These are phyloP conservation scores for Trifolium subterraneum DNA, from an alignment of 306 rosid genomes.

Conservation along the genomic window DNA sequence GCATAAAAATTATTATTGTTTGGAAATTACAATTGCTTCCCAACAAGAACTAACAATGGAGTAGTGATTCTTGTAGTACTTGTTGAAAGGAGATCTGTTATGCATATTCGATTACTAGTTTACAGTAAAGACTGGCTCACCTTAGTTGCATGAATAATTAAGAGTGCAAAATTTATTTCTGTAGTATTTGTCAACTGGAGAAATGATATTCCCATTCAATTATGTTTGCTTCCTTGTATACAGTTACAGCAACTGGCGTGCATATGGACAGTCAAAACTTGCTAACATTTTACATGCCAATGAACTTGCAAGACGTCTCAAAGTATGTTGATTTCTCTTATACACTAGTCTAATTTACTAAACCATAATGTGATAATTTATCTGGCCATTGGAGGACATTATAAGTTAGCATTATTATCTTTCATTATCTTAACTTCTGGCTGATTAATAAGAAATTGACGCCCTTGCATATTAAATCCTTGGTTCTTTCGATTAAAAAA, in stretches of 20 bases:
- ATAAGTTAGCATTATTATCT: background rate
- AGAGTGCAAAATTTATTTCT: background rate
- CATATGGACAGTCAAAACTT: slow-evolving; percentile 95
- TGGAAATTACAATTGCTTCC: background rate
- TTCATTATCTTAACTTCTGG: background rate
- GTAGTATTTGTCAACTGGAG: slow-evolving; percentile 9
- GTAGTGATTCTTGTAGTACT: background rate
- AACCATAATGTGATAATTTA: slow-evolving; percentile 1
- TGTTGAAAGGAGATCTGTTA: background rate
- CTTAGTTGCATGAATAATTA: slow-evolving; percentile 21
- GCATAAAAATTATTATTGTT: background rate
- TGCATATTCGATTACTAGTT: background rate
- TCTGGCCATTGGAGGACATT: background rate
- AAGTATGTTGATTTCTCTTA: slow-evolving; percentile 52
- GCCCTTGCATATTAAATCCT: no score
- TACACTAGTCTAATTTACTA: slow-evolving; percentile 23
- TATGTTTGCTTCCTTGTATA: slow-evolving; percentile 35
- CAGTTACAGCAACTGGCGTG: slow-evolving; percentile 70
- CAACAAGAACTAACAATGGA: background rate
- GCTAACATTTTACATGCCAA: slow-evolving; percentile 88
- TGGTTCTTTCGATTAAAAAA: no score
- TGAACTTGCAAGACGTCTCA: slow-evolving; percentile 69
- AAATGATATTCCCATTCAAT: background rate
- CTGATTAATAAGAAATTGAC: no score
- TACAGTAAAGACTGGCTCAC: background rate